Percentiles rank a stretch among this genome's conserved stretches.
Conservation (phyloP, 768 basidiomycete genomes). For the Trametes coccinea region DNA sequence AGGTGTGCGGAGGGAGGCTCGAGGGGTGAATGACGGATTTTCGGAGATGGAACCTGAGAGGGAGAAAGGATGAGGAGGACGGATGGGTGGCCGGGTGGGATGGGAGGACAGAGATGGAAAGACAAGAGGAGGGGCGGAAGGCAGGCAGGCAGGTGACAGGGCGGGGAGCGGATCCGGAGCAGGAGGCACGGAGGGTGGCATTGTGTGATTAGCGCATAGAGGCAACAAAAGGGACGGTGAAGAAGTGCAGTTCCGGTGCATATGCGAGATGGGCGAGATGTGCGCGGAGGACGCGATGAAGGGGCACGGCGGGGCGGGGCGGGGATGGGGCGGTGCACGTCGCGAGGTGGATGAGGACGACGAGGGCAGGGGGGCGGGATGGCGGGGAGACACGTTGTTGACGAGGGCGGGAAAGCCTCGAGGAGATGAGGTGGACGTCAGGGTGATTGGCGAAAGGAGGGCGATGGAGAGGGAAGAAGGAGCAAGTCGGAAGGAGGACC, state of each 20-base stretch:
- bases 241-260: neutral
- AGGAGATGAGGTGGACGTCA: too few relatives aligned
- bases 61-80: neutral
- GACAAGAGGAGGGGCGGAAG: neutral
- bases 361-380: neutral
- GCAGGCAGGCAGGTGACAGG: neutral
- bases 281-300: neutral
- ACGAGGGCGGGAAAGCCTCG: too few relatives aligned
- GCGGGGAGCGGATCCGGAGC: neutral
- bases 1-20: constrained; percentile 1
- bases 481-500: neutral
- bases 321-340: neutral
- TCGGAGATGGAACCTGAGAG: constrained; percentile 2
- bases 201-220: neutral
- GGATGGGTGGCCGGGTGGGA: too few relatives aligned
- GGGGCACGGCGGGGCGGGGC: neutral
- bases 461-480: neutral
- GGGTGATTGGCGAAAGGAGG: too few relatives aligned
- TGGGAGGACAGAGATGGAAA: neutral
- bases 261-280: too few relatives aligned
- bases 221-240: neutral
- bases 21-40: constrained; percentile 1
- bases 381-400: neutral
- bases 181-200: neutral
- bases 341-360: neutral